Base-by-base conservation (phyloP, 768 basidiomycete genomes). In the Stropharia rugosoannulata region DNA sequence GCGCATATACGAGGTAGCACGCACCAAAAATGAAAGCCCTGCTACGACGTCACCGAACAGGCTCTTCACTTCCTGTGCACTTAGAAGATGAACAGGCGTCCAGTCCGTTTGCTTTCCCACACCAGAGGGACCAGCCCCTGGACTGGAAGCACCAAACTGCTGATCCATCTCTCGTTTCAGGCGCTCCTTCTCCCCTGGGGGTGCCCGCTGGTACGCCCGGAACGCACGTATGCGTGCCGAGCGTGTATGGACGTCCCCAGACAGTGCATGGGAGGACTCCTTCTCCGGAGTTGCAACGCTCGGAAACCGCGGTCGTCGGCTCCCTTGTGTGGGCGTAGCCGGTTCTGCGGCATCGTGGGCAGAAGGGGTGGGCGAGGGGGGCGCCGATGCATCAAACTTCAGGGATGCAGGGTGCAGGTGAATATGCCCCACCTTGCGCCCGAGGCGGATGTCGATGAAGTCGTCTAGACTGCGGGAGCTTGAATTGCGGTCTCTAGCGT, bases 1-100 rank as follows among this genome's bases (percentile, higher is more conserved):
- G 22, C 22, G 36, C n/a, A 54, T 43, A 49, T 41, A 10, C 5
- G 41, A 39, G 54, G n/a, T 44, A 41, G 9, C 27, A 70, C 84
- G 54, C 59, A 94, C 94, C 72, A 98, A 72, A 65, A 96, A 98
- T 0, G 83, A 84, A 47, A 98, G 72, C 0, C 95, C 95, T n/a
- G 86, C 84, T 1, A 88, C 86, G 0, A 98, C 84, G 67, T 96
- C 95, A 2, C 79, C 77, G 63, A 97, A 95, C 50, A 97, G 68
- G 55, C 85, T 85, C 57, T 80, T 78, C 9, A 93, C 83, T 73
- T 98, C 95, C 52, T 93, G 88, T 10, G 89, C 84, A 65, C 93
- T 90, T 19, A 97, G 69, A 18, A 96, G 63, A 70, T 97, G 90
- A 4, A 97, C 86, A 5, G 93, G 86, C 49, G 81, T 89, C 85